Evolutionary conservation across 148 eudicot genomes (phyloP), one percentile per base, ranked within the genome.

Genomic region (Tetragonia tetragonoides): DNA sequence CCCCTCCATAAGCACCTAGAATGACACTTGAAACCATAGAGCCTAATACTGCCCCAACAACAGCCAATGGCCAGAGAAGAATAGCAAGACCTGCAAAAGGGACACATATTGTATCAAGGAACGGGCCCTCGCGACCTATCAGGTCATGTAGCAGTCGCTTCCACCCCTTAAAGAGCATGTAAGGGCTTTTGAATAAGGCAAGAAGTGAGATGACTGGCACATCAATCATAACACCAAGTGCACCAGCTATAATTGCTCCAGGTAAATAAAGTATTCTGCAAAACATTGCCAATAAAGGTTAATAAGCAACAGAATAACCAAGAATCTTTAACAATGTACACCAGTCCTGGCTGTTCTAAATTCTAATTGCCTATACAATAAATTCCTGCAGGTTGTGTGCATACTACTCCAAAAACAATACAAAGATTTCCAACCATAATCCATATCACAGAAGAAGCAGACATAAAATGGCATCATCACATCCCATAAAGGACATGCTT

Each of bases 121-220:
- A 95, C 57, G 99, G 99, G 59, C 99, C 99, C 82, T 92, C 99
- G 1, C 99, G 91, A 53, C 99, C 99, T 68, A 95, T 90, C 60
- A 93, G 81, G 76, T 95, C 99, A 40, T 91, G 92, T 82, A 95
- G 80, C 68, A 95, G 80, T 66, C 99, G 91, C 59, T 79, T 75
- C 99, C 99, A 95, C 39, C 99, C 99, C 82, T 88, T 92, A 80
- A 90, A 87, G 69, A 95, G 93, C 99, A 95, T 95, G 83, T 87
- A 91, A 54, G 96, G 96, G 80, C 94, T 87, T 85, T 95, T 95
- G 79, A 66, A 88, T 14, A 90, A n/a, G 66, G 99, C 94, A 41
- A 95, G 65, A 71, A 90, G 28, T 46, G 93, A 83, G 81, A 95
- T 90, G 73, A 91, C 85, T 12, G 90, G 93, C 62, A 93, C 60